Percentiles rank a stretch among this genome's conserved stretches.
Conservation (phyloP, 495 filamentous ascomycete species). For the Massariosphaeria phaeospora region DNA sequence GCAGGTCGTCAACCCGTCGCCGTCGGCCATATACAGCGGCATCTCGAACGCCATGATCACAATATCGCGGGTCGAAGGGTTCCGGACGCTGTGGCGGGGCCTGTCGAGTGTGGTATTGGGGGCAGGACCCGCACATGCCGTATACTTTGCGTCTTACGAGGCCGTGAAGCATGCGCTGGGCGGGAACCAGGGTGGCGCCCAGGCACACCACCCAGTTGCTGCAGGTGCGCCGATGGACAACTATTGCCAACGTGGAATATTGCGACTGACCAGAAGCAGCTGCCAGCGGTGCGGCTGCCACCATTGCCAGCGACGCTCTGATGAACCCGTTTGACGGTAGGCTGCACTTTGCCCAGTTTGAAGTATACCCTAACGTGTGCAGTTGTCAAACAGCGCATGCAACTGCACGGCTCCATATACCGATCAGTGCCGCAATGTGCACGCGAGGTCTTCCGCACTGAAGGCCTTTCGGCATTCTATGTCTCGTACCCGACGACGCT, state of each 20-base stretch:
- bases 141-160: constrained; percentile 98
- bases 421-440: constrained; percentile 80
- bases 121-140: constrained; percentile 92
- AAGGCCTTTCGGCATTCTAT: constrained; percentile 92
- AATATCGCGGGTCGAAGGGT: constrained; percentile 83
- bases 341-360: constrained; percentile 17
- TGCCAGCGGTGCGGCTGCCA: constrained; percentile 85
- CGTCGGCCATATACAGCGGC: constrained; percentile 81
- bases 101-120: constrained; percentile 94
- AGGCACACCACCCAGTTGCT: constrained; percentile 91
- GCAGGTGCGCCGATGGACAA: constrained; percentile 61
- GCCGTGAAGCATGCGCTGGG: constrained; percentile 92
- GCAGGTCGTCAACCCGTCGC: constrained; percentile 87
- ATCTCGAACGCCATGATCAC: constrained; percentile 87
- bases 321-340: constrained; percentile 99
- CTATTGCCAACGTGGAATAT: background rate
- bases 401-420: constrained; percentile 92
- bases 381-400: constrained; percentile 99
- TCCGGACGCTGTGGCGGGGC: constrained; percentile 89
- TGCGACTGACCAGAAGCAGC: constrained; percentile 50
- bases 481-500: constrained; percentile 97
- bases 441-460: constrained; percentile 73
- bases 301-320: constrained; percentile 92
- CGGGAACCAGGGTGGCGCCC: constrained; percentile 77
- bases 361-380: constrained; percentile 7